A percentile compares a stretch with the other conserved stretches of the same genome.
These are phyloP conservation scores for Citrus mangshanensis DNA, from an alignment of 345 rosid genomes.

Conservation along the genomic window DNA sequence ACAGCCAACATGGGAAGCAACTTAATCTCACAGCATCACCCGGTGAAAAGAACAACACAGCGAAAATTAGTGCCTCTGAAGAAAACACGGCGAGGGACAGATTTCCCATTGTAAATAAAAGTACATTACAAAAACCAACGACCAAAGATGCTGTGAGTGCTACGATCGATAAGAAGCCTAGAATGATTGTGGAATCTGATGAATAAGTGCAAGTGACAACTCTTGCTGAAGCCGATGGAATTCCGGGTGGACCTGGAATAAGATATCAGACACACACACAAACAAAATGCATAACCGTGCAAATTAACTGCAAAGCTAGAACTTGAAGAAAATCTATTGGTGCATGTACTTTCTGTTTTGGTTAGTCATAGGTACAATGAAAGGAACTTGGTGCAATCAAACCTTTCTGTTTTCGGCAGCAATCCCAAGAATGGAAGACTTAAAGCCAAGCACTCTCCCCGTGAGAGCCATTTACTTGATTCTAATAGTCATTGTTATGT, in stretches of 20 bases:
- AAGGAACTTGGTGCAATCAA: background rate
- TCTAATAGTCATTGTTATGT: conserved; percentile 15
- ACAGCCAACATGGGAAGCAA: conserved; percentile 16
- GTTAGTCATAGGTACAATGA: background rate
- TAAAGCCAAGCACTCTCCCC: conserved; percentile 15
- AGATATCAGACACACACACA: too few relatives aligned
- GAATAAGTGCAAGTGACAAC: conserved; percentile 29
- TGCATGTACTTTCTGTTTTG: background rate
- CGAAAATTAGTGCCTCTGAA: conserved; percentile 16
- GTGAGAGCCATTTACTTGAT: conserved; percentile 15
- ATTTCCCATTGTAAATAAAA: conserved; percentile 27
- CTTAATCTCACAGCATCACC: background rate
- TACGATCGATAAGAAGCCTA: conserved; percentile 20
- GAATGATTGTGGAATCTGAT: conserved; percentile 21
- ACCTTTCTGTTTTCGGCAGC: conserved; percentile 29
- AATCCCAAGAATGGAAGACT: conserved; percentile 19
- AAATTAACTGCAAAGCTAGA: background rate
- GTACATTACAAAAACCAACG: conserved; percentile 15
- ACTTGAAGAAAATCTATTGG: background rate
- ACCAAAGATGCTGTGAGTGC: conserved; percentile 16
- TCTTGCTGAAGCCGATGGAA: background rate
- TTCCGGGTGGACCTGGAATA: conserved; percentile 22
- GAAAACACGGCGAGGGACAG: conserved; percentile 18
- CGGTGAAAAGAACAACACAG: background rate
- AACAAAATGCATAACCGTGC: too few relatives aligned